Evolutionary conservation across 441 rosid species (phyloP), one percentile per base, ranked within the genome.

Genomic region (Gossypium schwendimanii): DNA sequence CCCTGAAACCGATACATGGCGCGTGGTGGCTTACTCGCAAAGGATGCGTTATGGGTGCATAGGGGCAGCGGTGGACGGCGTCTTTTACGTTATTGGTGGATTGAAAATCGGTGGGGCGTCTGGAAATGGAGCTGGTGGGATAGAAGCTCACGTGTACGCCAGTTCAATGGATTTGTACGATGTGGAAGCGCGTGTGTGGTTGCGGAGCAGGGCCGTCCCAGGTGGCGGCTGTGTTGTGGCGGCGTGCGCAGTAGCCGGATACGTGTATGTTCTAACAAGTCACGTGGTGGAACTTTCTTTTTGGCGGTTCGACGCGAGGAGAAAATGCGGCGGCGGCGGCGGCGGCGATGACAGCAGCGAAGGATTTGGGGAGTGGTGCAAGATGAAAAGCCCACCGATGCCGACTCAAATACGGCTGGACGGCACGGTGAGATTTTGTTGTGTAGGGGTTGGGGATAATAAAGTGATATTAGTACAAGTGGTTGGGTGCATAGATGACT

Each of bases 221-320:
- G 90, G 92, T 2, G 97, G 97, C 1, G 98, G 98, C 3, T 91
- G 97, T 75, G 97, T 87, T 11, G 92, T 91, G 62, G 96, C 92
- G 14, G 97, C 97, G 0, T 91, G 98, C 45, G 90, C 93, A 0
- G 84, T 89, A 8, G 79, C 52, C 2, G 92, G 92, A 5, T 72
- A 72, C 54, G 72, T 93, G 3, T 91, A 89, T 18, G 80, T 91
- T 15, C 73, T 93, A 10, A 86, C 91, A 0, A 93, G 95, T 68
- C 96, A 93, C 61, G 96, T 95, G 49, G 94, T 91, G 74, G 97
- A 91, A 85, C 88, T 91, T 3, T 87, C 98, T 0, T 93, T 91
- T 52, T 93, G 96, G 98, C 64, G 90, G 39, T 88, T 89, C 81
- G 84, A 88, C 72, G 98, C 75, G 2, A 81, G 86, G 23, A 77